Base-by-base conservation (phyloP, 2,329 filamentous ascomycete species). In the Trichophyton benhamiae region DNA sequence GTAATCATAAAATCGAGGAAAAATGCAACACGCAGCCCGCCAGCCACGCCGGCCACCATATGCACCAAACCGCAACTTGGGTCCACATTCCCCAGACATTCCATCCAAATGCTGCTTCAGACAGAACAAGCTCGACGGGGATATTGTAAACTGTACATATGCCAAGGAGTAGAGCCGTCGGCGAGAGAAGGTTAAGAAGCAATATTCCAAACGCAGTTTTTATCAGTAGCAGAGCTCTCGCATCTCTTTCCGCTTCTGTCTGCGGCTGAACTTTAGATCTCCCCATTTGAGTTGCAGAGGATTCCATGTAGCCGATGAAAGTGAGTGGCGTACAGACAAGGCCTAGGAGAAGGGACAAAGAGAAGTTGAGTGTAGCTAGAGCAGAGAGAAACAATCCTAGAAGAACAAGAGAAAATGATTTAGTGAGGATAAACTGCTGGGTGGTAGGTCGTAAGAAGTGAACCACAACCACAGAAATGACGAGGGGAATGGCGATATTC, bases 11-110 rank as follows among this genome's bases (percentile, higher is more conserved):
- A 49, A 76, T 60, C 3, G 72, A 74, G 33, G 69, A 71, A 22
- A 70, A 72, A 55, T 75, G 59, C 33, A 73, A 61, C 0, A 73
- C 68, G 63, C 70, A 71, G 3, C 78, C 88, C 5, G 85, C 82
- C 42, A 94, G 73, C 91, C 91, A 96, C 6, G 89, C 90, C 0
- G 91, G 91, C 87, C 90, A 94, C 91, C 91, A 96, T 49, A 96
- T 85, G 71, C 90, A 88, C 89, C 91, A 96, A n/a, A 96, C 82
- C 9, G 95, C 84, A 17, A 96, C 84, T 63, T 89, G 87, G 1
- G 91, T 95, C 78, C 91, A 95, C 81, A 94, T 84, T 1, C 90
- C 89, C 83, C 87, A 91, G 11, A 96, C 85, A 69, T 89, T 83
- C 91, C 91, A 96, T 0, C 88, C 91, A 71, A 94, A 91, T 3